phyloP scores from a whole-genome alignment of 1,139 yeast genomes.

The Kodamaea fungicola region DNA sequence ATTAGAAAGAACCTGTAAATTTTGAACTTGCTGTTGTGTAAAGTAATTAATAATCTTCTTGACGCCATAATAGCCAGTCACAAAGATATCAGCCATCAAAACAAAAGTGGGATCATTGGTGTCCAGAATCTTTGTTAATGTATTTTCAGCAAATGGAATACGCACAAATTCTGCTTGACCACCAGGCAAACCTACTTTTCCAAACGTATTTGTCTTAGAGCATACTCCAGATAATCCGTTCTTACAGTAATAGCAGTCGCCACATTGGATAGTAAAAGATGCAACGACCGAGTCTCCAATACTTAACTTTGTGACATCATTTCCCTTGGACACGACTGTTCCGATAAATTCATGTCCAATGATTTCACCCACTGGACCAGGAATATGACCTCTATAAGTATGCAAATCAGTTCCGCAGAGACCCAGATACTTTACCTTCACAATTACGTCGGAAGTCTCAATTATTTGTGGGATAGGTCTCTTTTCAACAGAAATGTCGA shows the following conservation, averaged over 20 bases:
- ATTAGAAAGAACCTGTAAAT: slow-evolving; percentile 14
- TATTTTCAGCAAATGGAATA: slow-evolving; percentile 54
- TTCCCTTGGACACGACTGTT: slow-evolving; percentile 36
- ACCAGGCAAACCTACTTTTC: slow-evolving; percentile 52
- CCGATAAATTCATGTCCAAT: slow-evolving; percentile 55
- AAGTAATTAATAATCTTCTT: slow-evolving; percentile 46
- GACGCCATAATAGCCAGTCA: slow-evolving; percentile 61
- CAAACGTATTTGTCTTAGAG: slow-evolving; percentile 50
- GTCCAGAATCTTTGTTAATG: slow-evolving; percentile 35
- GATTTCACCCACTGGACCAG: slow-evolving; percentile 38
- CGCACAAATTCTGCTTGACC: slow-evolving; percentile 61
- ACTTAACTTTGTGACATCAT: slow-evolving; percentile 22
- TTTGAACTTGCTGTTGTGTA: slow-evolving; percentile 17
- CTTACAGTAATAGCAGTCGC: slow-evolving; percentile 52
- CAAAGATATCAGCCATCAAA: slow-evolving; percentile 64
- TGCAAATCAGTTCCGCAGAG: slow-evolving; percentile 64
- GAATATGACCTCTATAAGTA: slow-evolving; percentile 55
- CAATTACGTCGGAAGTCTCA: slow-evolving; percentile 44
- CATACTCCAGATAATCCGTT: slow-evolving; percentile 55
- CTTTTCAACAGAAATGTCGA: slow-evolving; percentile 37
- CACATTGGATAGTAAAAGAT: slow-evolving; percentile 55
- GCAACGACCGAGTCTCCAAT: slow-evolving; percentile 50
- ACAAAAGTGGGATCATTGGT: slow-evolving; percentile 45
- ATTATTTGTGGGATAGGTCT: slow-evolving; percentile 44
- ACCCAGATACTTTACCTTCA: slow-evolving; percentile 53